Base-by-base conservation (phyloP, 2,329 filamentous ascomycete genomes). In the Periconia sp. region DNA sequence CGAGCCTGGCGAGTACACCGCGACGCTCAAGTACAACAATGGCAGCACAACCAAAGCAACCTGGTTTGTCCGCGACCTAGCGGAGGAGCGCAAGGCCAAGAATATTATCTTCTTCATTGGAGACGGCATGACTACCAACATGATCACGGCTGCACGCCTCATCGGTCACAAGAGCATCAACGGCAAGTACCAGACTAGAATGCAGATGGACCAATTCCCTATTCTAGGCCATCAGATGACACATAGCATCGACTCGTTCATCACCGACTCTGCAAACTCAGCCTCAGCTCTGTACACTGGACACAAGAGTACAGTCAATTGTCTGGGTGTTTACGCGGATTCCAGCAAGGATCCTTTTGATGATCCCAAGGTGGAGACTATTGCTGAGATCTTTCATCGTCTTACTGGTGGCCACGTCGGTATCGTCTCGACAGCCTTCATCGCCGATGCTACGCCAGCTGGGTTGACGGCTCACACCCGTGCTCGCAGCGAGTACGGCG, bases 151-250 rank as follows among this genome's bases (percentile, higher is more conserved):
- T 29, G 89, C 89, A 40, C 86, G 89, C 54, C 77, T 94, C 42
- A 84, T 95, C 41, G 89, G 80, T 13, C 89, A 95, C 77, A 87
- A 89, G 76, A 86, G 80, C 55, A 80, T 92, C 77, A 94, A 95
- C 63, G 89, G 89, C 56, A 88, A 87, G 68, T 95, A 92, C 69
- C 85, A 89, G 75, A 83, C 80, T 43, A 80, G 78, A 43, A 80
- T 95, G 79, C 79, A 83, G 62, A 78, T 95, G 76, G 89, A 95
- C 73, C 80, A 90, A 63, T 94, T 94, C 72, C 89, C 89, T 3
- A 81, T 92, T n/a, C 66, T 92, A 9, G 89, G 89, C 15, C 89
- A 95, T 68, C 89, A 92, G 72, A 92, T 94, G 80, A 92, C 89
- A 9, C 88, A 92, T 71, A 92, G 88, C 1, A 83, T 94, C 63